Conservation (phyloP, 805 yeast genomes). For the Ogataea nakhonphanomensis region DNA sequence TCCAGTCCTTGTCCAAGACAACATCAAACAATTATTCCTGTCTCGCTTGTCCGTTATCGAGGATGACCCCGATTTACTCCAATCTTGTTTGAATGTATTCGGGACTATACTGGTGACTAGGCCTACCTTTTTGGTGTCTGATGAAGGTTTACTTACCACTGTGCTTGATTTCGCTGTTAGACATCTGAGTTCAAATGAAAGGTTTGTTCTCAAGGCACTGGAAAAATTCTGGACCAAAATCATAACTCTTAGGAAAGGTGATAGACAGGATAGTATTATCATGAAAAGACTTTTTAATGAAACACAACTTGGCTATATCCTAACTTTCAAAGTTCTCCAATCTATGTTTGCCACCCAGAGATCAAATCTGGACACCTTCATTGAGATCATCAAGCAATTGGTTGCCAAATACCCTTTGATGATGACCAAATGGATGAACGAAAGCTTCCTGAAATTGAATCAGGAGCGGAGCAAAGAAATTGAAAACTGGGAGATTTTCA, state of each 20-base stretch:
- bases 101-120: slow-evolving; percentile 44
- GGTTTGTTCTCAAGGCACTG: slow-evolving; percentile 50
- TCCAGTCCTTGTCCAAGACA: slow-evolving; percentile 32
- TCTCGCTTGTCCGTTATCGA: slow-evolving; percentile 35
- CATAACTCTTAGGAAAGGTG: slow-evolving; percentile 43
- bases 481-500: slow-evolving; percentile 39
- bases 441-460: slow-evolving; percentile 29
- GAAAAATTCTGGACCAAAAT: slow-evolving; percentile 54
- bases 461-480: slow-evolving; percentile 27
- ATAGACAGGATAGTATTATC: slow-evolving; percentile 35
- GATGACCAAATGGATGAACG: slow-evolving; percentile 47
- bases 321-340: slow-evolving; percentile 37
- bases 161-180: slow-evolving; percentile 36
- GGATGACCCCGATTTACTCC: slow-evolving; percentile 58
- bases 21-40: slow-evolving; percentile 39
- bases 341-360: slow-evolving; percentile 50
- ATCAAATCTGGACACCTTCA: slow-evolving; percentile 58
- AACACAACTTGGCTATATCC: slow-evolving; percentile 30
- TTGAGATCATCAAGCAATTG: slow-evolving; percentile 46
- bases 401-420: slow-evolving; percentile 35
- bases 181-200: slow-evolving; percentile 46
- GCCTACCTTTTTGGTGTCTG: slow-evolving; percentile 46
- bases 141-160: slow-evolving; percentile 16
- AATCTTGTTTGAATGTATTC: slow-evolving; percentile 49
- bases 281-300: slow-evolving; percentile 27